Base-by-base conservation (phyloP, 768 basidiomycete genomes). In the Kwoniella newhampshirensis region DNA sequence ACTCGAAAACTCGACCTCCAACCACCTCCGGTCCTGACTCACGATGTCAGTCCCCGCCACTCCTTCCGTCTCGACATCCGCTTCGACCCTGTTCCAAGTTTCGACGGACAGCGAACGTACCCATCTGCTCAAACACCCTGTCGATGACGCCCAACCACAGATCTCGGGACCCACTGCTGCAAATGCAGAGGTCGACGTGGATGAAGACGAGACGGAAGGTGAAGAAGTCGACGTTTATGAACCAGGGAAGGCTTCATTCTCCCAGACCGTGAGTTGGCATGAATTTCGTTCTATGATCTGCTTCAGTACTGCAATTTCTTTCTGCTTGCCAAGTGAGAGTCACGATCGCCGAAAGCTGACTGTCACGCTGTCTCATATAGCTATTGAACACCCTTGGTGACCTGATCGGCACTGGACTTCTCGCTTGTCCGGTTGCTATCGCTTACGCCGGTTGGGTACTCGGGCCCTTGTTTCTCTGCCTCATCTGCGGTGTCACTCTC, bases 401-500 rank as follows among this genome's bases (percentile, higher is more conserved):
- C 49, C 41, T 73, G 2, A 68, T 73, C 11, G 71, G 71, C 15
- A 70, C 68, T 3, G 71, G 71, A 9, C 48, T 73, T 3, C 51
- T 73, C 13, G 68, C 71, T 35, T 63, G 62, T 37, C 71, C 71
- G 4, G 64, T 73, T 17, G 71, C 71, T 13, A 54, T 70, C 18
- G 71, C 71, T 5, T 62, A 73, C 60, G 60, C 69, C 20, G 71
- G 71, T 1, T 73, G 71, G 71, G 45, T 73, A 3, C 44, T 70
- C 3, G 71, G 71, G 4, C 66, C 68, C 5, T 17, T 68, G 2
- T 52, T 68, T 27, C 35, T 73, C 36, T 53, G 59, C 27, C 20
- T 65, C 4, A 64, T 66, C 2, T 69, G 62, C 32, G 62, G 41
- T 15, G 41, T 63, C 6, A 72, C 68, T 3, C 35, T 66, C 8